Percentiles rank a stretch among this genome's conserved stretches.
Conservation (phyloP, 495 filamentous ascomycete species). For the Astrothelium macrocarpum region DNA sequence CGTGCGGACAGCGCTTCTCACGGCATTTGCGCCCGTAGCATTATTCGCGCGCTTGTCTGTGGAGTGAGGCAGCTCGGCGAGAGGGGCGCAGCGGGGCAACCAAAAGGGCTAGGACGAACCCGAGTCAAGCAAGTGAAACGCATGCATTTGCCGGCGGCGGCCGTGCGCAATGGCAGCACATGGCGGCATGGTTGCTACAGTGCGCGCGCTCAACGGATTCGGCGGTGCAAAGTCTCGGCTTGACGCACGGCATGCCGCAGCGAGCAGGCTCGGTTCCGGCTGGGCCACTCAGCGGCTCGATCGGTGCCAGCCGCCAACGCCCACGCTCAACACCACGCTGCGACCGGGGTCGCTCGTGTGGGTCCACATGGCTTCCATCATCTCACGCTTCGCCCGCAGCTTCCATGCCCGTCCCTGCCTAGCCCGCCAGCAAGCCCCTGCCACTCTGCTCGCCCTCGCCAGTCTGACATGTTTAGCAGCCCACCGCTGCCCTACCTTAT, state of each 20-base stretch:
- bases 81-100: not conserved
- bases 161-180: constrained; percentile 4
- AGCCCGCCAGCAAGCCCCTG: not conserved
- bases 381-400: constrained; percentile 1
- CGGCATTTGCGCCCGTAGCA: not conserved
- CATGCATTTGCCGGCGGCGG: not conserved
- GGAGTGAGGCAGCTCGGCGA: not conserved
- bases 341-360: constrained; percentile 2
- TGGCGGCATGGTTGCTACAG: not conserved
- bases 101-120: not conserved
- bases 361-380: constrained; percentile 6
- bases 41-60: not conserved
- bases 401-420: not conserved
- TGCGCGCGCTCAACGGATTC: not conserved
- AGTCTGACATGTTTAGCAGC: not conserved
- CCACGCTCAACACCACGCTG: constrained; percentile 5
- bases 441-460: not conserved
- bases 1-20: no score
- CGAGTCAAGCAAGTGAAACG: not conserved
- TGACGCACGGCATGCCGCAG: constrained; percentile 7
- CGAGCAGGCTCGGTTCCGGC: not conserved
- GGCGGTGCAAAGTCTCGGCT: constrained; percentile 2
- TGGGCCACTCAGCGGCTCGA: not conserved
- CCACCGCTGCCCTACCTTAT: constrained; percentile 4
- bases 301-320: constrained; percentile 3